Evolutionary conservation across 2,329 filamentous ascomycete genomes (phyloP).

Genomic region (Neofusicoccum sp.): DNA sequence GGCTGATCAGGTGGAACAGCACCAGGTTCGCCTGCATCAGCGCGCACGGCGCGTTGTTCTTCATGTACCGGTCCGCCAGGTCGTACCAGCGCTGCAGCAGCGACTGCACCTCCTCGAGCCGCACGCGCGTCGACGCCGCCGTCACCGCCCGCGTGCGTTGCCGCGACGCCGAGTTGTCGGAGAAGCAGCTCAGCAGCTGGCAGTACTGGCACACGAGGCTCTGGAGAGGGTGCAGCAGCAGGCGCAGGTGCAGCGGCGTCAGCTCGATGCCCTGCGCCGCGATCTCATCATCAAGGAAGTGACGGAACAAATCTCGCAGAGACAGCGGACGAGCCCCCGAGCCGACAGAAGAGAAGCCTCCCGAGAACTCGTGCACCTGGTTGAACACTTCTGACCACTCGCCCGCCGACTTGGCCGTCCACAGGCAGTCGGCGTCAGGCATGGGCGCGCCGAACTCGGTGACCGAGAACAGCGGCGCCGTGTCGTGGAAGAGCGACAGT

Average conservation of each 20-base stretch:
- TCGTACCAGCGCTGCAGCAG: slow-evolving; percentile 69
- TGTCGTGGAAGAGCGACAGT: slow-evolving; percentile 67
- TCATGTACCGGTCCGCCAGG: slow-evolving; percentile 60
- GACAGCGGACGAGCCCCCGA: slow-evolving; percentile 59
- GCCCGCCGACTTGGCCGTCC: slow-evolving; percentile 61
- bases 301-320: slow-evolving; percentile 66
- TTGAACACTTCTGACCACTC: slow-evolving; percentile 65
- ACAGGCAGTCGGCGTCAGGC: slow-evolving; percentile 64
- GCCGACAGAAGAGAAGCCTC: slow-evolving; percentile 57
- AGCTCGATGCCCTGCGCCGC: slow-evolving; percentile 54
- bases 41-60: slow-evolving; percentile 59
- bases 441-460: slow-evolving; percentile 67
- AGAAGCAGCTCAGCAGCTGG: slow-evolving; percentile 67
- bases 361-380: slow-evolving; percentile 58
- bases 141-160: slow-evolving; percentile 56
- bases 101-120: slow-evolving; percentile 66
- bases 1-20: slow-evolving; percentile 70
- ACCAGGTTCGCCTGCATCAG: slow-evolving; percentile 67
- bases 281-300: slow-evolving; percentile 67
- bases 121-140: slow-evolving; percentile 61
- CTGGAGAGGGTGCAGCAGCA: slow-evolving; percentile 70
- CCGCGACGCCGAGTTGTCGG: slow-evolving; percentile 53
- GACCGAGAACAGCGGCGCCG: slow-evolving; percentile 63
- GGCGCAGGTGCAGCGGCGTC: slow-evolving; percentile 62
- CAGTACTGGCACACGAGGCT: slow-evolving; percentile 65